These are phyloP conservation scores for Lactarius pseudohatsudake DNA, from an alignment of 768 basidiomycete species.

Conservation along the genomic window DNA sequence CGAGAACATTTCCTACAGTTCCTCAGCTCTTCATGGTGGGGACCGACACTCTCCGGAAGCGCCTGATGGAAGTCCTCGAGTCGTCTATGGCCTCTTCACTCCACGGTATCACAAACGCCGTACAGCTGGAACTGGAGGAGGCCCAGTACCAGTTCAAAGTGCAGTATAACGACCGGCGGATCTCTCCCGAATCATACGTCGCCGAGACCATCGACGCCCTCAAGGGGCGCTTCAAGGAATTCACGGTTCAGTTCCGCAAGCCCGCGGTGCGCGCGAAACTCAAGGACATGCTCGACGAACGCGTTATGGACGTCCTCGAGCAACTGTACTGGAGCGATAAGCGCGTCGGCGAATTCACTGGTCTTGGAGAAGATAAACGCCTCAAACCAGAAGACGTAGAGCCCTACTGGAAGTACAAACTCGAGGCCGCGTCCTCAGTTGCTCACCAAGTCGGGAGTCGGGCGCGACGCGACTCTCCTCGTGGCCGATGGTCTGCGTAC, in stretches of 20 bases:
- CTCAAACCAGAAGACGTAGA: constrained; percentile 76
- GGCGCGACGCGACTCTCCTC: constrained; percentile 88
- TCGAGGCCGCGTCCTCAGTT: constrained; percentile 91
- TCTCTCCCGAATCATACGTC: constrained; percentile 95
- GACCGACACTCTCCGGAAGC: constrained; percentile 82
- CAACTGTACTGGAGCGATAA: constrained; percentile 97
- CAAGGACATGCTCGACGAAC: constrained; percentile 92
- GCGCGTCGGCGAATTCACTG: constrained; percentile 71
- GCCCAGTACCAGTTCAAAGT: constrained; percentile 99
- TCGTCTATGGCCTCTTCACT: constrained; percentile 96
- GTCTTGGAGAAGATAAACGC: constrained; percentile 66
- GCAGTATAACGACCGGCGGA: constrained; percentile 92
- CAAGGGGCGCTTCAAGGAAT: constrained; percentile 86
- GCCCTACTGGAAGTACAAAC: constrained; percentile 93
- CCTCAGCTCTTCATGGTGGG: constrained; percentile 82
- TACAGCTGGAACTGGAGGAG: constrained; percentile 96
- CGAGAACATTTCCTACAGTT: constrained; percentile 58
- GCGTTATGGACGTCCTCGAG: constrained; percentile 95
- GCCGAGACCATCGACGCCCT: constrained; percentile 95
- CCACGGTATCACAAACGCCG: constrained; percentile 95
- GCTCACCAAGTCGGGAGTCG: constrained; percentile 94
- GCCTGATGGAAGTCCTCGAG: constrained; percentile 96
- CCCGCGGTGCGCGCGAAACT: constrained; percentile 86
- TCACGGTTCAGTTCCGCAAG: constrained; percentile 81
- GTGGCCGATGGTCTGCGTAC: constrained; percentile 91